phyloP scores from a whole-genome alignment of 495 filamentous ascomycete genomes.

The Penicillium canariense region DNA sequence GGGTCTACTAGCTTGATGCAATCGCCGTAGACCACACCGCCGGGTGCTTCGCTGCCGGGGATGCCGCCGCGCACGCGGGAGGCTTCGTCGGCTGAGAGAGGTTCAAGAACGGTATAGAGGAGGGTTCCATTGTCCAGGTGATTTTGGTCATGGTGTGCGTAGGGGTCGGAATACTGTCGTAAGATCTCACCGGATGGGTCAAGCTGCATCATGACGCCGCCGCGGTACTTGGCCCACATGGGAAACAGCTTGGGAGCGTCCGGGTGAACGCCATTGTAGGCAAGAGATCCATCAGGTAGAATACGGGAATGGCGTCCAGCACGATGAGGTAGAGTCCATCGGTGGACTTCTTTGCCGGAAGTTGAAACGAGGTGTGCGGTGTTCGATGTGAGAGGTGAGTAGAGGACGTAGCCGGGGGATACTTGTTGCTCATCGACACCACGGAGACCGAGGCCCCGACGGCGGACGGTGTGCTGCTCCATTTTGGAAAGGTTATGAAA shows the following conservation, averaged over 20 bases:
- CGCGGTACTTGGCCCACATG: constrained; percentile 47
- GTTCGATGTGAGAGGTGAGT: constrained; percentile 40
- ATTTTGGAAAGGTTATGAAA: constrained; percentile 13
- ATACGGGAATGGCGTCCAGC: constrained; percentile 43
- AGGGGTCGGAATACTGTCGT: constrained; percentile 38
- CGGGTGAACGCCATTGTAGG: constrained; percentile 44
- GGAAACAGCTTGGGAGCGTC: constrained; percentile 41
- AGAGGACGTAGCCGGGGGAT: constrained; percentile 44
- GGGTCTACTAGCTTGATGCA: constrained; percentile 45
- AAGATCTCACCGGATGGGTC: constrained; percentile 35
- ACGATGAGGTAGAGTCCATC: constrained; percentile 43
- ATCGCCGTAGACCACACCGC: constrained; percentile 40
- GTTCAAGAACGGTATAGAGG: constrained; percentile 44
- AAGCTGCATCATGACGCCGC: constrained; percentile 45
- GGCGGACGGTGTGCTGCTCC: constrained; percentile 44
- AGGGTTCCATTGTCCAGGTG: constrained; percentile 43
- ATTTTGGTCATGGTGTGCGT: constrained; percentile 48
- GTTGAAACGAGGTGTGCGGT: constrained; percentile 42
- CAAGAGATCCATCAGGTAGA: constrained; percentile 42
- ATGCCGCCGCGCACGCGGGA: constrained; percentile 38
- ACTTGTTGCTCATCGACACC: constrained; percentile 39
- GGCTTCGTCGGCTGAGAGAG: constrained; percentile 34
- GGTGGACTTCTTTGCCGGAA: constrained; percentile 42
- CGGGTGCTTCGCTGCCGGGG: constrained; percentile 36
- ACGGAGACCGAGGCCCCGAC: constrained; percentile 43